Evolutionary conservation across 306 rosid genomes (phyloP), one percentile per base, ranked within the genome.

Genomic region (Betula pendula): DNA sequence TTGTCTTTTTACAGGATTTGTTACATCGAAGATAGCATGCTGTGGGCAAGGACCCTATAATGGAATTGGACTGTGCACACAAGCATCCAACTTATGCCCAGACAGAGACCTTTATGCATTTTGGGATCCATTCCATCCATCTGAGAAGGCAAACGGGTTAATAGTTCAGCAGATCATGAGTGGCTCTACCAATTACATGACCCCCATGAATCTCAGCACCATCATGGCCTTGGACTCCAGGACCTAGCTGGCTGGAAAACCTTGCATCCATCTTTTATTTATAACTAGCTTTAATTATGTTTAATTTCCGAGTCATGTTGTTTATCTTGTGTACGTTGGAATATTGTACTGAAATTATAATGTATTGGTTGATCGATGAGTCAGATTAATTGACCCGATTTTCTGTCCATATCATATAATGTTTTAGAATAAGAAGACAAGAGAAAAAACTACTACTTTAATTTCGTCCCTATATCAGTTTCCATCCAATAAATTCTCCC

Each of bases 161-260:
- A 86, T 92, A 4, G 90, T 55, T 56, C 84, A 66, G 29, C 65
- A 77, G 31, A 82, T 93, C 2, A 0, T 89, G 70, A 75, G 71
- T 7, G 96, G 96, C 31, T 35, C 87, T 63, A 51, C 80, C 16
- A n/a, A 86, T 11, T 92, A 92, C 31, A 92, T 92, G 92, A 17
- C 79, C 82, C 97, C 97, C 8, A 86, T 93, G 94, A 93, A 93
- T 56, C 97, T 93, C 81, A 87, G 89, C 90, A 90, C 97, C 84
- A 83, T 79, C 82, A 47, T 93, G 77, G 85, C 91, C 25, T 52
- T 92, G 89, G 91, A 89, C 76, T 78, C 93, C 70, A 75, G 75
- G 72, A 72, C 4, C 8, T 65, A 16, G 42, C 2, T 13, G 2
- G 15, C 4, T 45, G 49, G 49, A 45, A 45, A 45, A 45, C 49